Conservation (phyloP, 2,329 filamentous ascomycete species). For the Fusarium sp. region DNA sequence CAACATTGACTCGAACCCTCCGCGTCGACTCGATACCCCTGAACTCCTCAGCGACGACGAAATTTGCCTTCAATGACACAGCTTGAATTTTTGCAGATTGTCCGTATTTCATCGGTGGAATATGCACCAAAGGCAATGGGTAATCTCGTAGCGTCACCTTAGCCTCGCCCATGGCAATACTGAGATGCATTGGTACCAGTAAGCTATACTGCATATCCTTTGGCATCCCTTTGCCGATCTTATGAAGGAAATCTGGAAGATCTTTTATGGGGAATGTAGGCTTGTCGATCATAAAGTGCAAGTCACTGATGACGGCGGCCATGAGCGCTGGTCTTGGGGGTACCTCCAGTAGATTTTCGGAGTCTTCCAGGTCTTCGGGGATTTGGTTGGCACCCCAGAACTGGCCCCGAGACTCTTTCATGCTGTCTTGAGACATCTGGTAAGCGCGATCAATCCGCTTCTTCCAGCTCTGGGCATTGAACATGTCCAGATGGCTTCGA, state of each 20-base stretch:
- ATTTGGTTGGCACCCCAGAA: slow-evolving; percentile 87
- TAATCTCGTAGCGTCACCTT: slow-evolving; percentile 91
- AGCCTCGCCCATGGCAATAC: slow-evolving; percentile 90
- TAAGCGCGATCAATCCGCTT: slow-evolving; percentile 84
- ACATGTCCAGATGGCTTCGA: slow-evolving; percentile 75
- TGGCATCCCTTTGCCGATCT: slow-evolving; percentile 97
- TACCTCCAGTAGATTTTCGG: slow-evolving; percentile 86
- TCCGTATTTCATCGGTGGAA: slow-evolving; percentile 81
- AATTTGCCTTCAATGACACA: slow-evolving; percentile 86
- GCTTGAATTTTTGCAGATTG: slow-evolving; percentile 85
- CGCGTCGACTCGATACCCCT: slow-evolving; percentile 82
- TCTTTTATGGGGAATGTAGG: slow-evolving; percentile 88
- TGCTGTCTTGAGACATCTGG: slow-evolving; percentile 74
- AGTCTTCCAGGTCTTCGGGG: slow-evolving; percentile 83
- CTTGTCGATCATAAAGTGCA: slow-evolving; percentile 88
- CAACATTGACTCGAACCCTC: slow-evolving; percentile 83
- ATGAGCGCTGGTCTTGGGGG: slow-evolving; percentile 87
- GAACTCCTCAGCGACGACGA: slow-evolving; percentile 95
- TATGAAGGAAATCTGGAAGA: slow-evolving; percentile 84
- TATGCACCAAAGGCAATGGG: slow-evolving; percentile 89
- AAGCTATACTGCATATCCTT: slow-evolving; percentile 89
- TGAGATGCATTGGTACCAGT: slow-evolving; percentile 88
- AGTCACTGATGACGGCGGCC: slow-evolving; percentile 81
- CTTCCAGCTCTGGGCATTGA: slow-evolving; percentile 94
- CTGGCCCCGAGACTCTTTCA: slow-evolving; percentile 79